A percentile compares a stretch with the other conserved stretches of the same genome.
Conservation (phyloP, 129 eudicot species). For the Escallonia rubra region DNA sequence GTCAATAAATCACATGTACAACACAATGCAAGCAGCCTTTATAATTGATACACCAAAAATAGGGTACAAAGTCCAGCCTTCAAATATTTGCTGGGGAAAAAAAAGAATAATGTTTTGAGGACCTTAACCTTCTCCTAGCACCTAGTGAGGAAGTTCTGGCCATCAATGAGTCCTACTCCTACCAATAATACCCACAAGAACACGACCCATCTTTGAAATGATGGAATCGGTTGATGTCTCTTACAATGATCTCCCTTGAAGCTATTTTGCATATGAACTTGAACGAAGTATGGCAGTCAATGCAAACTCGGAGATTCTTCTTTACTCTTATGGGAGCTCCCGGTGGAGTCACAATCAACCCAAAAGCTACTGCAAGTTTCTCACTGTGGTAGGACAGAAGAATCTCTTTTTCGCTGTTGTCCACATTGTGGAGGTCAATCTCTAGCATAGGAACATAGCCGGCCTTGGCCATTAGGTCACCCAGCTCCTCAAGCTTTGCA, state of each 20-base stretch:
- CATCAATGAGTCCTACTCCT: conserved; percentile 27
- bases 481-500: conserved; percentile 61
- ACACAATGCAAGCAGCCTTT: too few species aligned
- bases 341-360: conserved; percentile 56
- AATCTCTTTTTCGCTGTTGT: conserved; percentile 56
- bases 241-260: conserved; percentile 54
- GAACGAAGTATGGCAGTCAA: conserved; percentile 84
- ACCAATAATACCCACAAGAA: conserved; percentile 91
- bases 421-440: conserved; percentile 74
- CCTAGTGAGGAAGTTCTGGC: background rate
- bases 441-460: conserved; percentile 79
- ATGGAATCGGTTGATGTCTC: conserved; percentile 78
- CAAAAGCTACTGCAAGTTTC: conserved; percentile 94
- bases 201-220: conserved; percentile 77
- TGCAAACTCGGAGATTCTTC: conserved; percentile 75
- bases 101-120: too few species aligned
- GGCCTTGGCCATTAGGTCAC: conserved; percentile 43
- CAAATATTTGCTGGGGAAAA: too few species aligned
- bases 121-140: background rate
- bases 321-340: conserved; percentile 80
- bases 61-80: too few species aligned
- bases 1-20: too few species aligned
- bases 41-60: too few species aligned
- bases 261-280: conserved; percentile 69
- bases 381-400: conserved; percentile 78